Evolutionary conservation across 257 asterid genomes (phyloP), one percentile per base, ranked within the genome.

Genomic region (Eucommia ulmoides): DNA sequence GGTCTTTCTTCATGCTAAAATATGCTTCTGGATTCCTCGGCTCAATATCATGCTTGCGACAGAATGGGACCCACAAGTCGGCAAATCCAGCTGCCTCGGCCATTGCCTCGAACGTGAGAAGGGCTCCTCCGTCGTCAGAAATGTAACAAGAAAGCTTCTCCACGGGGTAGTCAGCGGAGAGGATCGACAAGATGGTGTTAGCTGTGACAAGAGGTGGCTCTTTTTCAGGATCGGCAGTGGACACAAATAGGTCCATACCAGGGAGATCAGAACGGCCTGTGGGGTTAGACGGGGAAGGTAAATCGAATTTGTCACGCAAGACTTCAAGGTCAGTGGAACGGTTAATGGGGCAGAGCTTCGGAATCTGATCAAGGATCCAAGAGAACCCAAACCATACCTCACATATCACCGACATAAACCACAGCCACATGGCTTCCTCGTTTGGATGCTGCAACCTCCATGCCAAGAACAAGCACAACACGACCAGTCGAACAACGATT

Each of bases 81-180:
- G 77, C 74, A 18, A 71, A 71, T 54, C 74, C 62, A n/a, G 65
- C 66, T 7, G 77, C 70, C 47, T 71, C 77, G 0, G 74, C 77
- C 77, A 71, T 71, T 42, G 77, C 77, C 52, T 71, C 77, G 10
- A 71, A 71, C n/a, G 62, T 71, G 23, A 71, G 64, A 45, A 71
- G 65, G 7, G 77, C 70, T 20, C 77, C 77, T 0, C 74, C 74
- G 20, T 71, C 77, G n/a, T 71, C 77, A 3, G 77, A 71, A 41
- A 71, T n/a, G 17, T 66, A 71, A 26, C 74, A 66, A 20, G 74
- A 56, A 1, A 66, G 51, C 57, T 71, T 71, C 44, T 71, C 77
- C 11, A 71, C 74, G 1, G 77, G 77, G 51, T 66, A 71, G 2
- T 71, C 77, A 22, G 50, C 74, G 9, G 77, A 70, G 18, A 71